Conservation (phyloP, 2,329 filamentous ascomycete genomes). For the Trichocomaceae sp. region DNA sequence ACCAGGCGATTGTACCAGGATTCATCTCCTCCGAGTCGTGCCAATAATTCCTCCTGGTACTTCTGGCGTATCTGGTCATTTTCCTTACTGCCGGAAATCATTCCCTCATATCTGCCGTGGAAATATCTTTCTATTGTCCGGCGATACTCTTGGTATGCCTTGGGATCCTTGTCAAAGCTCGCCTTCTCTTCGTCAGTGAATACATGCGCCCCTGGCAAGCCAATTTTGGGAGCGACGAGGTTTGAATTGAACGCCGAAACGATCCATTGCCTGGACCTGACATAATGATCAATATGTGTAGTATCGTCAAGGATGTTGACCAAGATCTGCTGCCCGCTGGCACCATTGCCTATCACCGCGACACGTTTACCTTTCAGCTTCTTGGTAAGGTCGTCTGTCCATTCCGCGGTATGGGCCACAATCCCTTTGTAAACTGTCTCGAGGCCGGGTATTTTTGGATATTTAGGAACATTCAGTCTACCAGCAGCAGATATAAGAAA, state of each 20-base stretch:
- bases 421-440: constrained; percentile 1
- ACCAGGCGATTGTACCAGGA: neutral
- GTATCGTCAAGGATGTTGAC: neutral
- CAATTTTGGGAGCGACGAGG: neutral
- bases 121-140: constrained; percentile 9
- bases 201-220: constrained; percentile 7
- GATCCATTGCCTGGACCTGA: constrained; percentile 5
- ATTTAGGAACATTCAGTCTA: constrained; percentile 4
- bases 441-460: constrained; percentile 4
- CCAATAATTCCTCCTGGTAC: neutral
- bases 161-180: neutral
- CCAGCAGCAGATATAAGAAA: constrained; percentile 6
- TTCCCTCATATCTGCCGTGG: constrained; percentile 7
- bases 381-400: constrained; percentile 3
- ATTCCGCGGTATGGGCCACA: constrained; percentile 5
- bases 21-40: neutral
- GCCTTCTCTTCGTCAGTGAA: constrained; percentile 12
- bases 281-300: constrained; percentile 9
- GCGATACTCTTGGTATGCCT: constrained; percentile 12
- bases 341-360: constrained; percentile 9
- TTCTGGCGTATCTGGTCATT: neutral
- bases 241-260: constrained; percentile 5
- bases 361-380: constrained; percentile 6
- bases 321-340: constrained; percentile 6
- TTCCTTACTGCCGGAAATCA: neutral